Evolutionary conservation across 768 basidiomycete species (phyloP), one percentile per base, ranked within the genome.

Genomic region (Neoboletus brunneissimus): DNA sequence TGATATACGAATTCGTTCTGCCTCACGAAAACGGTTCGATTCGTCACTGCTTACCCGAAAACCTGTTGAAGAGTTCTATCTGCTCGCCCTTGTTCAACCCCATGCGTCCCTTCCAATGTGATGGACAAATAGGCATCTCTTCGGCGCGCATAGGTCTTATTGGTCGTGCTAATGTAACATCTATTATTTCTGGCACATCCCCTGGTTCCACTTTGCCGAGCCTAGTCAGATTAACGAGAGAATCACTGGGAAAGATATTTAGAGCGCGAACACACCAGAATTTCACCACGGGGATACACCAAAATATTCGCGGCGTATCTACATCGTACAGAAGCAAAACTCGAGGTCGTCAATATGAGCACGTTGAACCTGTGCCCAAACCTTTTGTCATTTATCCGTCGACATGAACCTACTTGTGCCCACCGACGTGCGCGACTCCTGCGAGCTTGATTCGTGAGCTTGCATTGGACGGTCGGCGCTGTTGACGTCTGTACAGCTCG

Each of bases 371-470:
- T 25, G 43, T 16, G 40, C 23, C 20, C 37, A 10, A 56, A 15
- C 1, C 8, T 12, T 13, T 9, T 10, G 38, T 32, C 42, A 20
- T 43, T 47, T 12, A 43, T 20, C 45, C 20, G 18, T 38, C 25
- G 34, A 43, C 25, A 27, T 52, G 22, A 9, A 77, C 85, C 66
- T 64, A 89, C 91, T 89, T 79, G 72, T 94, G 91, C 25, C 90
- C 90, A 1, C 92, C 91, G 49, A 94, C 84, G 69, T 94, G 91
- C 2, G 81, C 87, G 7, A 87, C 81, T 59, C 89, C 84, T 4
- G 82, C 82, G 2, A 92, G 74, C 43, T 68, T 68, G 23, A 77
- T 77, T 62, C 58, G 83, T 56, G 38, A 65, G 59, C 69, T 65
- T 2, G 58, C 58, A 56, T 71, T 65, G 3, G 50, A 57, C 9